phyloP scores from a whole-genome alignment of 495 filamentous ascomycete species.

The Lentithecium fluviatile region DNA sequence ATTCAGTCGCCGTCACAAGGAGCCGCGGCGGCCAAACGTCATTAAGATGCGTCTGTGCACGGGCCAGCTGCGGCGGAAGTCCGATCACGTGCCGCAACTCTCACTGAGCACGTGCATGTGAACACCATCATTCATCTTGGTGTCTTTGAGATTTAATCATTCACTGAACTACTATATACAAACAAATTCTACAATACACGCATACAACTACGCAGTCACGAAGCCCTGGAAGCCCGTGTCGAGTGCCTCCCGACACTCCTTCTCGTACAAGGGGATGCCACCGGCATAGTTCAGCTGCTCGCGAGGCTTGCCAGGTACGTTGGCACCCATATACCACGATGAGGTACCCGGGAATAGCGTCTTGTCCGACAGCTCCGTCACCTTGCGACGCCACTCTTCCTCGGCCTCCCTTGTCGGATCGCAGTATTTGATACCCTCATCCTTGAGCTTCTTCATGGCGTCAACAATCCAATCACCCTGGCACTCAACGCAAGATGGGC shows the following conservation, averaged over 20 bases:
- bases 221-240: constrained; percentile 38
- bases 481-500: constrained; percentile 49
- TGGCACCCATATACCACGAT: constrained; percentile 46
- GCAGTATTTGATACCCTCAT: constrained; percentile 46
- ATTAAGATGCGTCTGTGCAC: background rate
- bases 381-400: constrained; percentile 49
- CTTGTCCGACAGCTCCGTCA: constrained; percentile 44
- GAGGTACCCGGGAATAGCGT: constrained; percentile 51
- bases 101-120: too few species aligned
- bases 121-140: too few species aligned
- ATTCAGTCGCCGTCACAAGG: background rate
- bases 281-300: constrained; percentile 50
- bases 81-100: too few species aligned
- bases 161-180: too few species aligned
- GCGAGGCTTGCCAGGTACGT: constrained; percentile 50
- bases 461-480: constrained; percentile 55
- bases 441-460: constrained; percentile 46
- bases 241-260: constrained; percentile 38
- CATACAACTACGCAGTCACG: constrained; percentile 18
- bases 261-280: constrained; percentile 41
- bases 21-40: background rate
- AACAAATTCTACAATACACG: too few species aligned
- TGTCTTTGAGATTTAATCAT: too few species aligned
- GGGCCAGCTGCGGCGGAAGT: too few species aligned
- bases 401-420: constrained; percentile 50